A percentile compares a stretch with the other conserved stretches of the same genome.
phyloP scores from a whole-genome alignment of 1,139 yeast genomes.

The Scheffersomyces lignicola region DNA sequence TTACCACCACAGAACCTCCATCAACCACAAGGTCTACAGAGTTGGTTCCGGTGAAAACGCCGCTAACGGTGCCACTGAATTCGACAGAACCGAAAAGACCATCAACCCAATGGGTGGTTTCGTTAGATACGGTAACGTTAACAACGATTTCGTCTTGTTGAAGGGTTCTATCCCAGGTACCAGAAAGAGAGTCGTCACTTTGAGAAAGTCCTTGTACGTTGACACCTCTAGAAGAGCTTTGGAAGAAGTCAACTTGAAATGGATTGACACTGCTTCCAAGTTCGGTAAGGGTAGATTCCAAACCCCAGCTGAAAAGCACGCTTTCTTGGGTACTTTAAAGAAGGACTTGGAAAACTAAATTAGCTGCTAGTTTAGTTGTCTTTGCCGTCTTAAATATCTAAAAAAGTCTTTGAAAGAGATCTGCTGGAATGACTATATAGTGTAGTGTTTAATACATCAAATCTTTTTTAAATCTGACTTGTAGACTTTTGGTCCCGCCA shows the following conservation, averaged over 20 bases:
- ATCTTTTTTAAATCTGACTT: too few species aligned
- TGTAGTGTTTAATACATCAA: too few species aligned
- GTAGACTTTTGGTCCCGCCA: too few species aligned
- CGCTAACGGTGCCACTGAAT: conserved; percentile 92
- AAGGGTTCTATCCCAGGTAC: conserved; percentile 99
- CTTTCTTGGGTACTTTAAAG: conserved; percentile 99
- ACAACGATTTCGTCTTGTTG: conserved; percentile 94
- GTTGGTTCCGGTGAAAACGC: conserved; percentile 96
- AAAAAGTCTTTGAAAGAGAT: too few species aligned
- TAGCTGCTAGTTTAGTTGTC: too few species aligned
- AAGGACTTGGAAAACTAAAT: conserved; percentile 62
- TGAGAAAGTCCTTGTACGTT: conserved; percentile 97
- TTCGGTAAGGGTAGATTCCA: conserved; percentile 99
- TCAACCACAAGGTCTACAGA: conserved; percentile 99
- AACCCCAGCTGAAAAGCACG: conserved; percentile 99
- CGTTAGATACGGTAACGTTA: conserved; percentile 98
- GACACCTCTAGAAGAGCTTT: conserved; percentile 98
- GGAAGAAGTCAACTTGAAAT: conserved; percentile 95
- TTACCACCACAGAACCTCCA: conserved; percentile 99
- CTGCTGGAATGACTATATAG: too few species aligned
- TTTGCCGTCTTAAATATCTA: too few species aligned
- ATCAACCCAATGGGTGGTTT: conserved; percentile 99
- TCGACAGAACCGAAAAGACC: conserved; percentile 99
- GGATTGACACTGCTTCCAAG: conserved; percentile 99
- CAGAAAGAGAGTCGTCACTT: conserved; percentile 98